A percentile compares a stretch with the other conserved stretches of the same genome.
Conservation (phyloP, 495 filamentous ascomycete species). For the Lindgomyces ingoldianus region DNA sequence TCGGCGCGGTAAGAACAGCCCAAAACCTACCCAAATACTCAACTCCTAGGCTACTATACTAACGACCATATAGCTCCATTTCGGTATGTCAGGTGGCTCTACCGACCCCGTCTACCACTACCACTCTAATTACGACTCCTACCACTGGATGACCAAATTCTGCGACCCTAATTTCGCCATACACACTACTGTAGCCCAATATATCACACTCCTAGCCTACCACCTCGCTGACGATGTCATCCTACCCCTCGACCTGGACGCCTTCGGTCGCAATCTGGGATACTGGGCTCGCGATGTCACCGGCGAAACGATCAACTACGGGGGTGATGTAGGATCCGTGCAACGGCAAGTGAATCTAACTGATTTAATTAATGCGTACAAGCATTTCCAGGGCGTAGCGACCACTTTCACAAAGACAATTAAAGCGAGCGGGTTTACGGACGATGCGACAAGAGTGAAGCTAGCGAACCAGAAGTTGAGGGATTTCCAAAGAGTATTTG, state of each 20-base stretch:
- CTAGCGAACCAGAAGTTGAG: not conserved
- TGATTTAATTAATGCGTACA: not conserved
- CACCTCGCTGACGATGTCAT: slow-evolving; percentile 39
- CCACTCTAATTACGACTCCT: slow-evolving; percentile 39
- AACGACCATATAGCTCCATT: slow-evolving; percentile 10
- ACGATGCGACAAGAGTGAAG: not conserved
- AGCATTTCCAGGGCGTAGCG: not conserved
- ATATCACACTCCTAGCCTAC: slow-evolving; percentile 39
- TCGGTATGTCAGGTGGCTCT: slow-evolving; percentile 7
- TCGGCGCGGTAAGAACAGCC: slow-evolving; percentile 13
- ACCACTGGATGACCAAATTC: slow-evolving; percentile 39
- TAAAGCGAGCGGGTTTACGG: not conserved
- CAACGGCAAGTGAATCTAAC: not conserved
- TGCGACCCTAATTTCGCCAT: slow-evolving; percentile 36
- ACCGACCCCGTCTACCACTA: slow-evolving; percentile 38
- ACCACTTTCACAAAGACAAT: not conserved
- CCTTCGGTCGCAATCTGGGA: not conserved
- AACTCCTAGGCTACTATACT: not conserved
- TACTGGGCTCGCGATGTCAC: not conserved
- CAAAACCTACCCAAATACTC: not conserved
- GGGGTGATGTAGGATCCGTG: not conserved
- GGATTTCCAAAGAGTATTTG: not conserved
- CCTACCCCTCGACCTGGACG: slow-evolving; percentile 40
- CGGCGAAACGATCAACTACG: not conserved
- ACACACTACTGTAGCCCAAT: slow-evolving; percentile 32